A percentile compares a stretch with the other conserved stretches of the same genome.
These are phyloP conservation scores for Rosellinia necatrix DNA, from an alignment of 2,329 filamentous ascomycete species.

Conservation along the genomic window DNA sequence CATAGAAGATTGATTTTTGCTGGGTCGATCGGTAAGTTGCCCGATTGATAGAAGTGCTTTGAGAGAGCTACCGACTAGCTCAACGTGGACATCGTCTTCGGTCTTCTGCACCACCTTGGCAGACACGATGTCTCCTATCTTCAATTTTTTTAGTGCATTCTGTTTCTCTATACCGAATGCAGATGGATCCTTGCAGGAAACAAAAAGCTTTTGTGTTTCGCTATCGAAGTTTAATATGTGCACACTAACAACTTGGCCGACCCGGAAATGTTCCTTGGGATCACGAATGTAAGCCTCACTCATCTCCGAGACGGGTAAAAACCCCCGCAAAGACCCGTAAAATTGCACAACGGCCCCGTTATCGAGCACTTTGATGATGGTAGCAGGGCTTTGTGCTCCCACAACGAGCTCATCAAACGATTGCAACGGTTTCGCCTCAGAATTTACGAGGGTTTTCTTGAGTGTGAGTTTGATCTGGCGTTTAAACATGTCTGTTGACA, in stretches of 20 bases:
- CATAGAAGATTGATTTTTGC: slow-evolving; percentile 71
- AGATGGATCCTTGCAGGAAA: slow-evolving; percentile 90
- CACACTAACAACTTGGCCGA: slow-evolving; percentile 89
- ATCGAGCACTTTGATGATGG: slow-evolving; percentile 78
- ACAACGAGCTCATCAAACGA: slow-evolving; percentile 74
- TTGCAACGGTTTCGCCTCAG: slow-evolving; percentile 78
- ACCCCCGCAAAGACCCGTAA: slow-evolving; percentile 81
- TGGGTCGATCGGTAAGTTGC: slow-evolving; percentile 84
- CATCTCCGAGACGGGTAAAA: slow-evolving; percentile 94
- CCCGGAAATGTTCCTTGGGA: slow-evolving; percentile 84
- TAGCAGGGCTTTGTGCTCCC: slow-evolving; percentile 82
- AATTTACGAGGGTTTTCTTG: slow-evolving; percentile 94
- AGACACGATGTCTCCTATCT: slow-evolving; percentile 74
- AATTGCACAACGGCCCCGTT: slow-evolving; percentile 91
- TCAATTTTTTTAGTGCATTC: slow-evolving; percentile 73
- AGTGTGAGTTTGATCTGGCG: slow-evolving; percentile 84
- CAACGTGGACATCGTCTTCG: slow-evolving; percentile 74
- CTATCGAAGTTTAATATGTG: slow-evolving; percentile 82
- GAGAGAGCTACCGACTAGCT: slow-evolving; percentile 73
- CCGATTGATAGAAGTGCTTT: slow-evolving; percentile 77
- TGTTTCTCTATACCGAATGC: slow-evolving; percentile 77
- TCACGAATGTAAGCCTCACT: slow-evolving; percentile 95
- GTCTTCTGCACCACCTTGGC: slow-evolving; percentile 84
- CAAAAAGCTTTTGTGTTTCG: slow-evolving; percentile 72
- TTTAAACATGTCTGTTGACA: slow-evolving; percentile 77